phyloP scores from a whole-genome alignment of 257 asterid species.

The Jaltomata sinuosa region DNA sequence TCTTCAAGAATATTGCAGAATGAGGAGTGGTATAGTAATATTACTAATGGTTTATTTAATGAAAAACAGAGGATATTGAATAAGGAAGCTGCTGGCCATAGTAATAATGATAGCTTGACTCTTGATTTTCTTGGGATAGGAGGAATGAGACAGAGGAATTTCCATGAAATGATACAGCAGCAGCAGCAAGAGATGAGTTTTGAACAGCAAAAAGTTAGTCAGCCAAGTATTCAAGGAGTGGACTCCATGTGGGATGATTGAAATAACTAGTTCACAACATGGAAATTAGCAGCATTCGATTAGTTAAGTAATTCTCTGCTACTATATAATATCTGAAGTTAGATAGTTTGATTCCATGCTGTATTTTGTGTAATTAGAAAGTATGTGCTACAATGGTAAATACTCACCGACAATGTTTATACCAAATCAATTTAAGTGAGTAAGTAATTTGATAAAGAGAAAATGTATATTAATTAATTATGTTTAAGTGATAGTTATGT shows the following conservation, averaged over 20 bases:
- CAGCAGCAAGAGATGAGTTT: conserved; percentile 10
- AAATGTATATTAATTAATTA: no score
- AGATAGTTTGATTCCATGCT: background rate
- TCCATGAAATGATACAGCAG: background rate
- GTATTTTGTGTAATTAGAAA: background rate
- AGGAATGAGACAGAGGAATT: background rate
- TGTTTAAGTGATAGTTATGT: no score
- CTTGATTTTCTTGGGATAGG: conserved; percentile 11
- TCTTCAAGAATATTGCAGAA: background rate
- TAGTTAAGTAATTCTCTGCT: background rate
- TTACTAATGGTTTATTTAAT: background rate
- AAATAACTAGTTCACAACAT: background rate
- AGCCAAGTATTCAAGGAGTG: background rate
- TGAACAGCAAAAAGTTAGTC: background rate
- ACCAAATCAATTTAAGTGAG: no score
- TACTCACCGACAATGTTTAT: no score
- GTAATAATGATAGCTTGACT: conserved; percentile 2
- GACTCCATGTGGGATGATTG: conserved; percentile 1
- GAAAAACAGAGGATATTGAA: background rate
- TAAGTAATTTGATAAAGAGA: no score
- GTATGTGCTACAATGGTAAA: no score
- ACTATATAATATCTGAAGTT: background rate
- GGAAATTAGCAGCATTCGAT: background rate
- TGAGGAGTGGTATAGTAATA: background rate
- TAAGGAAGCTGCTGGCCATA: background rate